Percentiles rank a stretch among this genome's conserved stretches.
phyloP scores from a whole-genome alignment of 768 basidiomycete species.

The Phanerochaete sordida region DNA sequence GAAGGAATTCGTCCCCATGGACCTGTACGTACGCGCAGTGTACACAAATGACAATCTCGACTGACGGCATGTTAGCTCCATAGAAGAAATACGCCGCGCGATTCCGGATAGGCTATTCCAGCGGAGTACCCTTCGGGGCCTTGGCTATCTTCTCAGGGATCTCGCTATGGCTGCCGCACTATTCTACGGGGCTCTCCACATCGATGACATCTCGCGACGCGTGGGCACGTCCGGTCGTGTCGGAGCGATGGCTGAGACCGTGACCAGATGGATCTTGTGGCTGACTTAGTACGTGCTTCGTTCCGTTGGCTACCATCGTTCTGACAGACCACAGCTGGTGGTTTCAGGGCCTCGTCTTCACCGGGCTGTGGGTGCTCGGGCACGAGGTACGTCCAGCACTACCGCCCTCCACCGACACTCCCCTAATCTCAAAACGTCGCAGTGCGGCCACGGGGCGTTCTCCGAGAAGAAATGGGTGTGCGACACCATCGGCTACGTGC shows the following conservation, averaged over 20 bases:
- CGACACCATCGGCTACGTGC: constrained; percentile 17
- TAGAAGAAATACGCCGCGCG: constrained; percentile 2
- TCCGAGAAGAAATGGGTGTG: constrained; percentile 14
- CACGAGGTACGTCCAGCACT: constrained; percentile 13
- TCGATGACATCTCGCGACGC: not conserved
- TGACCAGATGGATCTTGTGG: not conserved
- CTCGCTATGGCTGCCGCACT: not conserved
- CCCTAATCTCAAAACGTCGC: not conserved
- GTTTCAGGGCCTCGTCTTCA: constrained; percentile 22
- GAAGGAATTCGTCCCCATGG: no score
- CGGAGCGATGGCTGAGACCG: not conserved
- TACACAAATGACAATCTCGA: no score
- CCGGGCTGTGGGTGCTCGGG: constrained; percentile 24
- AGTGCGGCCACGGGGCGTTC: constrained; percentile 23
- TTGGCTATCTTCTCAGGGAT: constrained; percentile 4
- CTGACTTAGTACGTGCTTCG: constrained; percentile 1
- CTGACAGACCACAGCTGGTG: constrained; percentile 16
- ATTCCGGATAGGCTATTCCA: constrained; percentile 2
- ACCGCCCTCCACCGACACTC: not conserved
- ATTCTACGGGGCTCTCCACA: not conserved
- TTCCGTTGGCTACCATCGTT: not conserved
- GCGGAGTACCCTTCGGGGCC: not conserved
- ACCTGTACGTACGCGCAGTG: no score
- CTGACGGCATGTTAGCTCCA: no score
- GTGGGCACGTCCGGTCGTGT: no score